Conservation (phyloP, 768 basidiomycete species). For the Trametes sanguinea region DNA sequence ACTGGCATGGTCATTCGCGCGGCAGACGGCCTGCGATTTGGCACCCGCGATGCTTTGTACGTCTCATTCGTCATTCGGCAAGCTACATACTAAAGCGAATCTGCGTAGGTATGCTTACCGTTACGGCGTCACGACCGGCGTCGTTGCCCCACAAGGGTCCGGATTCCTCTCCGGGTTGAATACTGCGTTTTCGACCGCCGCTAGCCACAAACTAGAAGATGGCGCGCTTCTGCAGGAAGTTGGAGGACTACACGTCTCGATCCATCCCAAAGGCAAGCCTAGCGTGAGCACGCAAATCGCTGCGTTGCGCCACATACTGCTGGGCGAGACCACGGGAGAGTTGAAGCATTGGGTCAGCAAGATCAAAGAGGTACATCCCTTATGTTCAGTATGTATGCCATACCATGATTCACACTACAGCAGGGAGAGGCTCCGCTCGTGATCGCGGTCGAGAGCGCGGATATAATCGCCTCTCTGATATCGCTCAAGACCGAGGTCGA, state of each 20-base stretch:
- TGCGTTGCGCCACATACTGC: constrained; percentile 62
- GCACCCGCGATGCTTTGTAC: constrained; percentile 58
- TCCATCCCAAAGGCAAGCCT: constrained; percentile 42
- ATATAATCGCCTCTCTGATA: constrained; percentile 68
- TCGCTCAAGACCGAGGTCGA: constrained; percentile 66
- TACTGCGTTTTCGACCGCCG: constrained; percentile 40
- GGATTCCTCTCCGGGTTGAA: constrained; percentile 42
- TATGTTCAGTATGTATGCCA: not conserved
- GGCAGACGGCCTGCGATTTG: constrained; percentile 73
- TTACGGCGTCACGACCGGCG: constrained; percentile 46
- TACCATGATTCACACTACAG: not conserved
- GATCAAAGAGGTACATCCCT: constrained; percentile 44
- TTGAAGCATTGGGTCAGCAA: constrained; percentile 45
- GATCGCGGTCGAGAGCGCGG: constrained; percentile 63
- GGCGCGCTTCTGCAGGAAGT: constrained; percentile 44
- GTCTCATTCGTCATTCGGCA: constrained; percentile 9
- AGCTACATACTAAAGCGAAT: not conserved
- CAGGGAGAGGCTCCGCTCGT: constrained; percentile 64
- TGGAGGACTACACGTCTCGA: constrained; percentile 43
- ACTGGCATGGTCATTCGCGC: constrained; percentile 51
- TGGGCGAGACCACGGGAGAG: constrained; percentile 42
- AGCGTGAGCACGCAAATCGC: constrained; percentile 81
- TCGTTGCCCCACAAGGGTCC: constrained; percentile 45
- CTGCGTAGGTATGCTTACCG: constrained; percentile 51
- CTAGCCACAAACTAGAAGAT: constrained; percentile 39